Conservation (phyloP, 805 yeast genomes). For the Maudiozyma turicensis region DNA sequence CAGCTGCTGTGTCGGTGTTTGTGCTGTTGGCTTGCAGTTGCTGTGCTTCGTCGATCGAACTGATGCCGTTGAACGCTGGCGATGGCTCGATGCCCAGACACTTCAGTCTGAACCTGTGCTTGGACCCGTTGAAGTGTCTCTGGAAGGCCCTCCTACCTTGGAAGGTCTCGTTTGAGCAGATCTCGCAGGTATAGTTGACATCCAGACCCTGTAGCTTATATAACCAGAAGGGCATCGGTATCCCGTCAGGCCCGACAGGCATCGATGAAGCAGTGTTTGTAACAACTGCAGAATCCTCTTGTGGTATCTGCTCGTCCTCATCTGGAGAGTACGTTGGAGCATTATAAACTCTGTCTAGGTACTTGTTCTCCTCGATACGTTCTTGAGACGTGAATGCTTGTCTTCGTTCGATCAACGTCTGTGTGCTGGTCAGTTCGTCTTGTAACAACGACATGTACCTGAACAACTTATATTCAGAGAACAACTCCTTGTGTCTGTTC, state of each 20-base stretch:
- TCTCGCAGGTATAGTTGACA: conserved; percentile 64
- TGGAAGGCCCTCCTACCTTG: conserved; percentile 66
- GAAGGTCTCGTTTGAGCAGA: conserved; percentile 69
- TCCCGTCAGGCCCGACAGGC: conserved; percentile 82
- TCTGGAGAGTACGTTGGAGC: conserved; percentile 24
- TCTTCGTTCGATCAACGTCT: conserved; percentile 52
- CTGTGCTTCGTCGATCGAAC: conserved; percentile 57
- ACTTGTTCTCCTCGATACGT: conserved; percentile 43
- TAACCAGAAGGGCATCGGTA: conserved; percentile 89
- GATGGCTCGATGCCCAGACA: conserved; percentile 62
- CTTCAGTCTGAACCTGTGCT: conserved; percentile 64
- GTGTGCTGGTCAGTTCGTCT: conserved; percentile 40
- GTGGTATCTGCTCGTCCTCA: conserved; percentile 17
- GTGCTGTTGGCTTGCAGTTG: conserved; percentile 29
- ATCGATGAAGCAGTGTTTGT: conserved; percentile 19
- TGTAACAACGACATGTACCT: conserved; percentile 32
- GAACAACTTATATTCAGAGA: conserved; percentile 34
- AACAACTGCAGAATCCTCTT: conserved; percentile 10
- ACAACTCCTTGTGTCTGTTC: conserved; percentile 17
- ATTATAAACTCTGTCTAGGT: conserved; percentile 29
- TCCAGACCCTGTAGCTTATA: conserved; percentile 83
- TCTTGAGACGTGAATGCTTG: conserved; percentile 65
- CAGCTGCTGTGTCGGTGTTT: neutral
- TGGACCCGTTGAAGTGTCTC: conserved; percentile 61
- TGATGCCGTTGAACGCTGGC: conserved; percentile 49